Base-by-base conservation (phyloP, 2,329 filamentous ascomycete species). In the Tolypocladium pustulatum region DNA sequence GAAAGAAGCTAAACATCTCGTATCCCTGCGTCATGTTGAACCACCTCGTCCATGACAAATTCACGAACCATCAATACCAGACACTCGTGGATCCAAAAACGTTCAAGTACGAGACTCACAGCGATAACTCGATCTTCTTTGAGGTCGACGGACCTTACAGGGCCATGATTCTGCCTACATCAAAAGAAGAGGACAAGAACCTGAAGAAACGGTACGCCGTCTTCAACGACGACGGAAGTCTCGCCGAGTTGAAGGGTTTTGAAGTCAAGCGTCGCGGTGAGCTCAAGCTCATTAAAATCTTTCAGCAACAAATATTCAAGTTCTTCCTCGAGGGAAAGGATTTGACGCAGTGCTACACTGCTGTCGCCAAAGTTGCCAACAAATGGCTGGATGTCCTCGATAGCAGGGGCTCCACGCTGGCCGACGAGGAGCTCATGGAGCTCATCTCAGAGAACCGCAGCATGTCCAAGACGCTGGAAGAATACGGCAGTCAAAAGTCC, bases 21-120 rank as follows among this genome's bases (percentile, higher is more conserved):
- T 99, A 99, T 69, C 94, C 94, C 58, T 99, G 94, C 72, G 91
- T 97, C 64, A 99, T 99, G 94, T 82, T 99, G 76, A 99, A 99
- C 72, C 94, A 99, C 71, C 81, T 97, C 4, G 94, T 99, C 9
- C 94, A 99, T 69, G 91, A 82, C 59, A 88, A 87, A 65, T 99
- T 97, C 72, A 99, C 94, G 32, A 99, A 99, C 66, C 87, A 97
- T 66, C 94, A 99, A 68, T 99, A 99, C 71, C 92, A 99, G 76
- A 93, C 90, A 0, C 79, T 99, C 2, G 81, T 85, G 0, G 92
- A 99, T 65, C 81, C 85, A 3, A 80, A 83, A 60, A 90, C 85
- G 0, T 91, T 94, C 80, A 89, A 86, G 70, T 99, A 99, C 67
- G 90, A 97, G 70, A 99, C 93, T 0, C 90, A 96, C 72, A 97